A percentile compares a stretch with the other conserved stretches of the same genome.
Evolutionary conservation across 208 protist genomes (phyloP).

Genomic region (Wallacemonas sp.): DNA sequence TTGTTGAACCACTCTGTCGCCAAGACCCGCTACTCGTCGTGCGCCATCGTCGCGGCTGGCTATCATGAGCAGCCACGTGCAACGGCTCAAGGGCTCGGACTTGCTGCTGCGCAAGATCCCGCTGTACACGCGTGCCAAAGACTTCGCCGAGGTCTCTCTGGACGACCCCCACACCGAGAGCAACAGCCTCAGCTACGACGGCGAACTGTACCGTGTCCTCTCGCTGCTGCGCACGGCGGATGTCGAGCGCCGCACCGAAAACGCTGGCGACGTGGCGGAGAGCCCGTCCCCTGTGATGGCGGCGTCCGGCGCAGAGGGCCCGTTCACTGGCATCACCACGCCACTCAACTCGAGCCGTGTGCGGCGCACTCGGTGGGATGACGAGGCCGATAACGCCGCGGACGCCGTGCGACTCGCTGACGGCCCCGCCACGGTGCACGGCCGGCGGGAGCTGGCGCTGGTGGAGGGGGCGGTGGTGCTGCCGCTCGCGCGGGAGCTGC

Average conservation of each 20-base stretch:
- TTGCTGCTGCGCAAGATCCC: slow-evolving; percentile 62
- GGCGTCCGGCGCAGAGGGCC: not conserved
- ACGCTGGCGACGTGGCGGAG: not conserved
- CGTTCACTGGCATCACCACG: slow-evolving; percentile 30
- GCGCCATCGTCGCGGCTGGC: too few species aligned
- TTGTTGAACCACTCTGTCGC: too few species aligned
- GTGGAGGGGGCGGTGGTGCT: slow-evolving; percentile 5
- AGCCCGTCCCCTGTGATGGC: not conserved
- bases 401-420: not conserved
- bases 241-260: slow-evolving; percentile 11
- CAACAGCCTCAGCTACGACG: slow-evolving; percentile 59
- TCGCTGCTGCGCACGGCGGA: slow-evolving; percentile 26
- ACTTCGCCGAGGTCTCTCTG: slow-evolving; percentile 24
- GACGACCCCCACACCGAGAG: slow-evolving; percentile 48
- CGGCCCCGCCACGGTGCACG: not conserved
- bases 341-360: slow-evolving; percentile 21
- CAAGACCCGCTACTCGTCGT: too few species aligned
- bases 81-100: slow-evolving; percentile 36
- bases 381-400: not conserved
- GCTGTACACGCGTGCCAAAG: slow-evolving; percentile 48
- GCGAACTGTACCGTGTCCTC: slow-evolving; percentile 50
- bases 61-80: too few species aligned
- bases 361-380: slow-evolving; percentile 7
- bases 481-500: slow-evolving; percentile 5
- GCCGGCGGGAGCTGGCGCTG: slow-evolving; percentile 1